Evolutionary conservation across 192 early-diverging fungal genomes (phyloP), one percentile per base, ranked within the genome.

Genomic region (Endogone sp.): DNA sequence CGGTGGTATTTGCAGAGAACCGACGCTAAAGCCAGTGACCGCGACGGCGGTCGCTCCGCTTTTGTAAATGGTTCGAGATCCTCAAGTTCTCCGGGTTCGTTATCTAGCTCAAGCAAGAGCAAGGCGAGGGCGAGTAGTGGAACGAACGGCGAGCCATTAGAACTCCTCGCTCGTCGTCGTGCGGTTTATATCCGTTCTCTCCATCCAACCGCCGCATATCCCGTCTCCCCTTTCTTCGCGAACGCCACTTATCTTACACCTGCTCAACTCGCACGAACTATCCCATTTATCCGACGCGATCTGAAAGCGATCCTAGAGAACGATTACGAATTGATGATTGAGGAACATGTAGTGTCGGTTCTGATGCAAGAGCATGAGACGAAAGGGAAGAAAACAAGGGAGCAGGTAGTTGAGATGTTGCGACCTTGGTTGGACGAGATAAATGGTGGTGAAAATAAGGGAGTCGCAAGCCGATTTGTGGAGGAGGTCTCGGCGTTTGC

Each of bases 1-100:
- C 67, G 69, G 62, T 70, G 67, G 37, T 64, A 66, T 13, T 58
- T 75, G 2, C 37, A 49, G 16, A 49, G 16, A 1, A 49, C 6
- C 37, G 16, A 49, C 37, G 37, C 37, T 6, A 49, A 1, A 6
- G 37, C 9, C 16, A 16, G 16, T 49, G 30, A 54, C 9, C 67
- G 59, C 37, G 1, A 1, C 37, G 16, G 37, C 9, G 37, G 16
- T 49, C 37, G 6, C 37, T 6, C 37, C 37, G 37, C 16, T 49
- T 49, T 49, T 49, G n/a, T n/a, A n/a, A n/a, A n/a, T n/a, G n/a
- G n/a, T n/a, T n/a, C n/a, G n/a, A n/a, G n/a, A n/a, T n/a, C n/a
- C n/a, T n/a, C n/a, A n/a, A n/a, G n/a, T n/a, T n/a, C n/a, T n/a
- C 55, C 55, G n/a, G 55, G 11, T 11, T 56, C 55, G 11, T 56